Evolutionary conservation across 176 grass and related monocot genomes (phyloP), one percentile per base, ranked within the genome.

Genomic region (Elymus sibiricus): DNA sequence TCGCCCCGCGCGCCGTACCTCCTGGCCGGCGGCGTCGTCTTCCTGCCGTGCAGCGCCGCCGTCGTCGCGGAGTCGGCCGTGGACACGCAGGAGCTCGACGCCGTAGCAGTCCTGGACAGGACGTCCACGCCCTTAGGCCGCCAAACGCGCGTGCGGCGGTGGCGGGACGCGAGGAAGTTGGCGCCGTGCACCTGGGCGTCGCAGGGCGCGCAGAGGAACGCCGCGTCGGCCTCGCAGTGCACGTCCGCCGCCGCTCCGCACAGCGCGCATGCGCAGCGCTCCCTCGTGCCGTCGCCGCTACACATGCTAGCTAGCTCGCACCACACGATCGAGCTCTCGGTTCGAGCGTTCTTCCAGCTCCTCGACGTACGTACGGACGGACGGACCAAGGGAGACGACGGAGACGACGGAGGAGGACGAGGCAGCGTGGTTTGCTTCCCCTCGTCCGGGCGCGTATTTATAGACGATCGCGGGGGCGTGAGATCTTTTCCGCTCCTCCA

Each of bases 141-240:
- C 28, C 21, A 26, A 28, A 73, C 8, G 72, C 76, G 76, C 26
- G 78, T 83, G 43, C 95, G 90, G 66, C 72, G 84, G 84, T 97
- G 95, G 0, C 95, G 87, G 1, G 92, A 90, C 26, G 94, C 92
- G 35, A 97, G 92, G 75, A 97, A 95, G 82, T 95, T 98, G 26
- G 93, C 95, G 59, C 93, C 93, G 80, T 98, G 95, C 9, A 98
- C 95, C 60, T 83, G 55, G 60, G 87, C 93, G 70, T 98, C 92
- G 87, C 95, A 97, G 0, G 61, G 10, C 46, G 26, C 79, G 87
- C 95, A 95, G 8, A 97, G 82, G 79, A 91, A 88, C 14, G 95
- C 95, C 12, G 81, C 80, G 89, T 95, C 95, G 1, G 92, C 84
- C 59, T 86, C 89, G 91, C 95, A 98, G 86, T 98, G 94, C 56